These are phyloP conservation scores for Malassezia japonica DNA, from an alignment of 1,284 basidiomycete species.

Conservation along the genomic window DNA sequence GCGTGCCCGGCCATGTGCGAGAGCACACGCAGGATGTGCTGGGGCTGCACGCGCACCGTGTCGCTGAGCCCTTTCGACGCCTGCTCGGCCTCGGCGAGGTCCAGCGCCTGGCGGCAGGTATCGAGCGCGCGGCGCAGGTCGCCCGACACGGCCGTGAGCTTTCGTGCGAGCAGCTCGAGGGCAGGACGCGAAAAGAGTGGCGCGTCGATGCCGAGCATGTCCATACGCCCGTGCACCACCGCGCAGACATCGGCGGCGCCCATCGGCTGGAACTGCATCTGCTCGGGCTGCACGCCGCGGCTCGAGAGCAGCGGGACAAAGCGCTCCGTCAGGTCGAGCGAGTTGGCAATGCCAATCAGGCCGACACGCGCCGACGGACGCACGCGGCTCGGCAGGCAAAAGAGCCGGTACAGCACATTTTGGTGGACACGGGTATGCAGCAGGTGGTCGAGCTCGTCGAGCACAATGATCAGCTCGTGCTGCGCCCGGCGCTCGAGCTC, in stretches of 20 bases:
- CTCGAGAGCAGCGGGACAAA: slow-evolving; percentile 40
- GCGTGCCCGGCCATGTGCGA: slow-evolving; percentile 36
- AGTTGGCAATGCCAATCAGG: slow-evolving; percentile 37
- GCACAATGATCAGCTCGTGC: slow-evolving; percentile 43
- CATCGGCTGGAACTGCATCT: slow-evolving; percentile 50
- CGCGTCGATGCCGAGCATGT: slow-evolving; percentile 21
- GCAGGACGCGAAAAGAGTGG: slow-evolving; percentile 47
- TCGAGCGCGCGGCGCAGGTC: slow-evolving; percentile 50
- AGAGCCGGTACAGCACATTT: slow-evolving; percentile 48
- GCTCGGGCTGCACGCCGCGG: slow-evolving; percentile 39
- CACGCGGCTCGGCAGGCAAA: slow-evolving; percentile 23
- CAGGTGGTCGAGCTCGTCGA: slow-evolving; percentile 51
- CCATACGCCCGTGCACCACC: slow-evolving; percentile 47
- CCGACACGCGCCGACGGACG: slow-evolving; percentile 14
- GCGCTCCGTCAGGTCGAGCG: slow-evolving; percentile 42
- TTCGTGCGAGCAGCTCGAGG: slow-evolving; percentile 49
- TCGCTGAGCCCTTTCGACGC: slow-evolving; percentile 20
- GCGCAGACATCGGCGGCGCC: slow-evolving; percentile 45
- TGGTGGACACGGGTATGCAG: slow-evolving; percentile 37
- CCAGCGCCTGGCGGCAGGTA: slow-evolving; percentile 47
- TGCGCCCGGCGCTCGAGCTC: slow-evolving; percentile 18
- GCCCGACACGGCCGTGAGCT: slow-evolving; percentile 49
- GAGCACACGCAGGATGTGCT: slow-evolving; percentile 43
- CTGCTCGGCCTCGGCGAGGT: slow-evolving; percentile 42
- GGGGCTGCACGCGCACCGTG: slow-evolving; percentile 30